These are phyloP conservation scores for Ilyonectria sp. DNA, from an alignment of 2,329 filamentous ascomycete genomes.

Conservation along the genomic window DNA sequence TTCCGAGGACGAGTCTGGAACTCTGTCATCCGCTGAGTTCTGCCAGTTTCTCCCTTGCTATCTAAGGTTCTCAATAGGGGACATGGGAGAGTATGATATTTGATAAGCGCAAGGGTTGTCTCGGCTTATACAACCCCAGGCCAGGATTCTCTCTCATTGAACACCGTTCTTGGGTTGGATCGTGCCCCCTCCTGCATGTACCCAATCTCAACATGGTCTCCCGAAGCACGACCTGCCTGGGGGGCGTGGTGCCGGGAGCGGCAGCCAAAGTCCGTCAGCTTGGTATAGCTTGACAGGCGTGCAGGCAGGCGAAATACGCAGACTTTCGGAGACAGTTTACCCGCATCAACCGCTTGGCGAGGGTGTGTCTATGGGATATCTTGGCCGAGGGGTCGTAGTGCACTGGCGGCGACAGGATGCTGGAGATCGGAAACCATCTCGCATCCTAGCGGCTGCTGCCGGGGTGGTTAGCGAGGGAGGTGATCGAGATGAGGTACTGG, in stretches of 20 bases:
- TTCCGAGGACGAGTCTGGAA: neutral
- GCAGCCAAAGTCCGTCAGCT: conserved; percentile 26
- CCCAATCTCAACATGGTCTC: conserved; percentile 19
- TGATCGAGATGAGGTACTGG: conserved; percentile 11
- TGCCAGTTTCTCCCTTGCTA: conserved; percentile 1
- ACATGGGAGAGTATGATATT: neutral
- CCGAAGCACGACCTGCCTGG: conserved; percentile 5
- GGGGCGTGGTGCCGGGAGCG: conserved; percentile 15
- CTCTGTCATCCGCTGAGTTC: neutral
- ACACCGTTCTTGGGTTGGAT: conserved; percentile 10
- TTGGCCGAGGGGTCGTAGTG: conserved; percentile 6
- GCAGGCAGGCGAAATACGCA: neutral
- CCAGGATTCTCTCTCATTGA: conserved; percentile 11
- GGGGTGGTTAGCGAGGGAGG: conserved; percentile 31
- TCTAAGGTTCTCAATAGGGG: neutral
- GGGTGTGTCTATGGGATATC: conserved; percentile 1
- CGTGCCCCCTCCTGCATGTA: conserved; percentile 18
- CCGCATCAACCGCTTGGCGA: conserved; percentile 15
- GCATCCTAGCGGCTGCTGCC: conserved; percentile 28
- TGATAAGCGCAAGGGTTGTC: conserved; percentile 23
- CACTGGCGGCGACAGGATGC: conserved; percentile 5
- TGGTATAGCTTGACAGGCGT: neutral
- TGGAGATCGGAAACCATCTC: conserved; percentile 32
- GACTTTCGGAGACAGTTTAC: conserved; percentile 10
- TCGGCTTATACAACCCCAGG: conserved; percentile 18